phyloP scores from a whole-genome alignment of 2,329 filamentous ascomycete species.

The Cryphonectria japonica region DNA sequence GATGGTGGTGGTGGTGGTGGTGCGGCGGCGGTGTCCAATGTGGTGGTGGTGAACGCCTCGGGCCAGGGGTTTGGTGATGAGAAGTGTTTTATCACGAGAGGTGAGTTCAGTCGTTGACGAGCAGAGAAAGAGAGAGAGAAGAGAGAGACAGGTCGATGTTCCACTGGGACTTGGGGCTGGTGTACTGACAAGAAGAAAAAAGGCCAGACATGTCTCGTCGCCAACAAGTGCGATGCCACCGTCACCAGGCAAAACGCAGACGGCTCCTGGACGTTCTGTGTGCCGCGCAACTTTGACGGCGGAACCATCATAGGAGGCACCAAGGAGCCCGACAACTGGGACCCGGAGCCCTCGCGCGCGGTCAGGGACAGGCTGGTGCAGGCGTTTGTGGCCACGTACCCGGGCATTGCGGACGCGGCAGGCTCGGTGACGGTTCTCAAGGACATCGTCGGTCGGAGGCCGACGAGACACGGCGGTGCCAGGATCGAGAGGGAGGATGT shows the following conservation, averaged over 20 bases:
- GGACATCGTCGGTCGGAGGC: slow-evolving; percentile 38
- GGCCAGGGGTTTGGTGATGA: slow-evolving; percentile 49
- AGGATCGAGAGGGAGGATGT: slow-evolving; percentile 51
- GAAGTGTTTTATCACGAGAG: slow-evolving; percentile 48
- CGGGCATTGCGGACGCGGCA: slow-evolving; percentile 36
- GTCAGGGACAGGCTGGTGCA: slow-evolving; percentile 52
- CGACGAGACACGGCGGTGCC: slow-evolving; percentile 38
- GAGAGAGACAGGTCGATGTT: neutral
- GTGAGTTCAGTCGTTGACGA: slow-evolving; percentile 32
- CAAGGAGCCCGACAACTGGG: slow-evolving; percentile 63
- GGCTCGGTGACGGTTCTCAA: slow-evolving; percentile 34
- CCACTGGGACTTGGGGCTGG: too few species aligned
- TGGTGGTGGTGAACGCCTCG: slow-evolving; percentile 50
- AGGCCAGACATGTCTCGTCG: slow-evolving; percentile 53
- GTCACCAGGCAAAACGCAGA: slow-evolving; percentile 66
- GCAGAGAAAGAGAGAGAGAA: neutral
- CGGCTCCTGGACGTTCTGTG: slow-evolving; percentile 65
- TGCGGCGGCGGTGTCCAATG: neutral
- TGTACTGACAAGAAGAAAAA: neutral
- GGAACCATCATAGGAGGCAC: slow-evolving; percentile 70
- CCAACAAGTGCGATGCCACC: slow-evolving; percentile 43
- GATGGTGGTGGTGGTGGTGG: slow-evolving; percentile 40
- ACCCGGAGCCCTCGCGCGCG: slow-evolving; percentile 50
- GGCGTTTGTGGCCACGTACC: slow-evolving; percentile 42
- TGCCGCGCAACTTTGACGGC: slow-evolving; percentile 63